Evolutionary conservation across 2,329 filamentous ascomycete genomes (phyloP), one percentile per base, ranked within the genome.

Genomic region (Apiospora marii): DNA sequence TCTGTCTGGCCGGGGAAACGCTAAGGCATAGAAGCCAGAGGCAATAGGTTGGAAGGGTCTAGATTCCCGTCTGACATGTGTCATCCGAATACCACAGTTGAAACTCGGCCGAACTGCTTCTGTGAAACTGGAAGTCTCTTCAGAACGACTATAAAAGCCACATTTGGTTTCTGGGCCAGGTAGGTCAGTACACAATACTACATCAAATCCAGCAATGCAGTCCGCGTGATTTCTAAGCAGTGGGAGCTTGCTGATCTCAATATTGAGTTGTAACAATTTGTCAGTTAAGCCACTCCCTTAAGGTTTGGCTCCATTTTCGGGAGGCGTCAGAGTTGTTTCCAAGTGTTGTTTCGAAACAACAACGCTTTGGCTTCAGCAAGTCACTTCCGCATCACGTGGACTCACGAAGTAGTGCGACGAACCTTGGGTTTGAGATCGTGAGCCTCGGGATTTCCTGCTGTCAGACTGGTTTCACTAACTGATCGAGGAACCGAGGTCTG

Each of bases 261-360:
- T n/a, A 1, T 49, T n/a, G 22, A n/a, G 22, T 19, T 12, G 22
- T 10, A n/a, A n/a, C 7, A 14, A 64, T 24, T n/a, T 22, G 30
- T 64, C 34, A 64, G 2, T 5, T n/a, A 2, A 12, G 19, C 34
- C 10, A 19, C 7, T 0, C 8, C 22, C 22, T 22, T 41, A 41
- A 22, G 41, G 58, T 37, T 64, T 41, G 13, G 22, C 34, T 34
- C 58, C 34, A 7, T 41, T 64, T 64, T 24, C 10, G 1, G 22
- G 58, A 41, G 58, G 34, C 58, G 58, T 64, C 30, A 64, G 34
- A 10, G 14, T 6, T 64, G 58, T 64, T 64, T 64, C 53, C 19
- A 16, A 64, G 8, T 22, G 13, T n/a, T 10, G 19, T 41, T 22
- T 41, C 58, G 34, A 64, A 64, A 64, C 58, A 13, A 37, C 3